phyloP scores from a whole-genome alignment of 106 monocot genomes.

The Cymbidium sinense region DNA sequence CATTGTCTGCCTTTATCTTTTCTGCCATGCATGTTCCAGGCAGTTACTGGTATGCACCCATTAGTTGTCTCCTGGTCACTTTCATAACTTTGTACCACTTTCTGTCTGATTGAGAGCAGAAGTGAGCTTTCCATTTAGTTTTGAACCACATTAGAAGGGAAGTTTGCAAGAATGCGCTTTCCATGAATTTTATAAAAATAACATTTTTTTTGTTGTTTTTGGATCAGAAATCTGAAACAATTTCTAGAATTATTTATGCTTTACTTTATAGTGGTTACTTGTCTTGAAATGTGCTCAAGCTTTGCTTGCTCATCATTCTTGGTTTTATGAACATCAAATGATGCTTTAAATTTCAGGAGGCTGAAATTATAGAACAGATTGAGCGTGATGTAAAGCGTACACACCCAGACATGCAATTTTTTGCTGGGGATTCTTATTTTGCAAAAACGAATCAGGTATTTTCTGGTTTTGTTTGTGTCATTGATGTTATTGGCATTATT shows the following conservation, averaged over 20 bases:
- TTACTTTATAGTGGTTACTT: background rate
- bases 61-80: background rate
- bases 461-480: slow-evolving; percentile 4
- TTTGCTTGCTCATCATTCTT: background rate
- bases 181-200: background rate
- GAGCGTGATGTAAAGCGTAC: slow-evolving; percentile 96
- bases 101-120: background rate
- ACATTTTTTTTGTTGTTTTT: too few relatives aligned
- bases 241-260: too few relatives aligned
- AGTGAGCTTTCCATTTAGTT: background rate
- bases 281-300: background rate
- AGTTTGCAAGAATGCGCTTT: background rate
- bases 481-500: background rate
- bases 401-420: slow-evolving; percentile 90
- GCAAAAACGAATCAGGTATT: slow-evolving; percentile 75
- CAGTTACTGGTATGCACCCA: background rate
- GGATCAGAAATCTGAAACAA: too few relatives aligned
- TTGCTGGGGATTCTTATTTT: slow-evolving; percentile 54
- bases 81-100: background rate
- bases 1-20: background rate
- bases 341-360: slow-evolving; percentile 41
- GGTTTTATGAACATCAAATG: background rate
- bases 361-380: slow-evolving; percentile 91
- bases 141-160: background rate
- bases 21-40: background rate